Conservation (phyloP, 2,329 filamentous ascomycete genomes). For the Bipolaris bicolor region DNA sequence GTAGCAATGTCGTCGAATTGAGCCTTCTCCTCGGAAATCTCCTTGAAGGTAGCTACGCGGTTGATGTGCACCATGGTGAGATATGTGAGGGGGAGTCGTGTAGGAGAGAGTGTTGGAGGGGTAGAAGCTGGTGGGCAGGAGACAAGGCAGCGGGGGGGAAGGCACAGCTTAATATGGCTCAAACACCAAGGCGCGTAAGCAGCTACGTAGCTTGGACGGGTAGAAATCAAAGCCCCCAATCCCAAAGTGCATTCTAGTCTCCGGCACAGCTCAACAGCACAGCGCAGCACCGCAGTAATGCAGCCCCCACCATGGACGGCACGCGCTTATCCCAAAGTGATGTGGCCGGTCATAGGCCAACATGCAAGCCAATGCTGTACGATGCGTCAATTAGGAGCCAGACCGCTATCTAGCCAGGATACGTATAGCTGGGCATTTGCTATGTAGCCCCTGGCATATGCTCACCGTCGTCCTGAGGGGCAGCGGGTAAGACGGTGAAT, state of each 20-base stretch:
- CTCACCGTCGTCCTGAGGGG: not conserved
- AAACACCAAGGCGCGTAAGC: constrained; percentile 3
- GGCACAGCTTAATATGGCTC: constrained; percentile 19
- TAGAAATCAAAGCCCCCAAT: not conserved
- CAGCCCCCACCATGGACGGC: constrained; percentile 22
- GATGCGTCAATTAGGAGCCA: constrained; percentile 5
- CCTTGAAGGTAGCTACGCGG: constrained; percentile 50
- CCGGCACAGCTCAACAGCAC: constrained; percentile 8
- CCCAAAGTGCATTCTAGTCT: not conserved
- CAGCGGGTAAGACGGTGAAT: constrained; percentile 13
- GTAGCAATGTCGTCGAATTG: constrained; percentile 25
- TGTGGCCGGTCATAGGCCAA: not conserved
- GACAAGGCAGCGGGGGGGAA: not conserved
- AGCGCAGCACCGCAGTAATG: not conserved
- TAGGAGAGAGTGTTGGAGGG: not conserved
- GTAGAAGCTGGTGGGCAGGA: not conserved
- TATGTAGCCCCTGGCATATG: not conserved
- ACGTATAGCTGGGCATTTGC: not conserved
- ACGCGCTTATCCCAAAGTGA: constrained; percentile 11
- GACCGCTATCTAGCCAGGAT: not conserved
- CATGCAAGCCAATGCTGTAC: constrained; percentile 11
- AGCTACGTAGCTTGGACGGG: too few relatives aligned
- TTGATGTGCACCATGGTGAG: constrained; percentile 58
- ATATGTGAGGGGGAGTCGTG: not conserved
- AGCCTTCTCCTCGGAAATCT: constrained; percentile 41